Base-by-base conservation (phyloP, 2,329 filamentous ascomycete species). In the Xylaria sp. region DNA sequence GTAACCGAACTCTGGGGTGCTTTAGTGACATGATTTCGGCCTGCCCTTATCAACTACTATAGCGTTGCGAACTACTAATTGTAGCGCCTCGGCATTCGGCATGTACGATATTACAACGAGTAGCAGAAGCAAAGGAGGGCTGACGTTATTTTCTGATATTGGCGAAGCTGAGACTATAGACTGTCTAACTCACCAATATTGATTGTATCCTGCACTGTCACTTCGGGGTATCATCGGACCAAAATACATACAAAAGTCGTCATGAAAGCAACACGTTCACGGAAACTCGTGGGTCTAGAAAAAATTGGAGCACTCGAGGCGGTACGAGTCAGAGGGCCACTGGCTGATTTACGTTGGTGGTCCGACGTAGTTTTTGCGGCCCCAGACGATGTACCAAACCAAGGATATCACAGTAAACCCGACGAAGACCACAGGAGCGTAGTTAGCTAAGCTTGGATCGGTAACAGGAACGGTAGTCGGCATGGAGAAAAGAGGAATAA, bases 401-500 rank as follows among this genome's bases (percentile, higher is more conserved):
- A 83, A 85, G 1, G 91, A 88, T 66, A 93, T 85, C 48, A 83
- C 58, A 64, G 87, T 85, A 70, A 92, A 90, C 5, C 84, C 89
- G 31, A 91, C 86, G 73, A 93, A 92, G n/a, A 94, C 91, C 41
- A 90, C 91, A 15, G 89, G 89, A 1, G 91, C 91, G 79, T 92
- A 94, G 84, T 94, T 94, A 84, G 93, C 90, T 48, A 83, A 85
- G 20, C 81, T 77, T 6, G 85, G 73, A 20, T 76, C 80, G 0
- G 84, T 86, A 48, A 91, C 89, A 6, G 89, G 89, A n/a, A 92
- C 81, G 52, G 80, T 80, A 0, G 88, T 86, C 0, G 90, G 91
- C 89, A 92, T 92, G 80, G 89, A 93, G 84, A 93, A 93, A 18
- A 93, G 86, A 1, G 91, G 90, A 62, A 93, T 87, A 44, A 90